Evolutionary conservation across 1,139 yeast species (phyloP).

Genomic region (Yamadazyma mexicana): DNA sequence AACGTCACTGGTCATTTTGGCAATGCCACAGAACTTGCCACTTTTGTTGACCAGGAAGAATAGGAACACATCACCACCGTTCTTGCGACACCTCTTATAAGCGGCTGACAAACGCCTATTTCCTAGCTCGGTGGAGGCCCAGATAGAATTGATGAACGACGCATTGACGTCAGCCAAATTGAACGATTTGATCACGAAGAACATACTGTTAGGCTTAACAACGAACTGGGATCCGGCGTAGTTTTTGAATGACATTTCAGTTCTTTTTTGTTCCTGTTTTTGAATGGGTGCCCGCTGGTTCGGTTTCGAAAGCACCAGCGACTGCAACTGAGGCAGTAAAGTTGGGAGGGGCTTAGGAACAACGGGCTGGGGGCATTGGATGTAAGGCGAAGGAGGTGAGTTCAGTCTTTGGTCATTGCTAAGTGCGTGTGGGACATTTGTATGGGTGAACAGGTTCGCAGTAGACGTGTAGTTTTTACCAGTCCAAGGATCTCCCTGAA

Average conservation of each 20-base stretch:
- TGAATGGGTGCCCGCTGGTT: no score
- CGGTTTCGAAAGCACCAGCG: no score
- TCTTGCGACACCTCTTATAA: conserved; percentile 8
- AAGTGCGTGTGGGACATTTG: no score
- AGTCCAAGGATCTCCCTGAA: no score
- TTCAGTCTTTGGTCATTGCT: no score
- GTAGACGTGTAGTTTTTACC: no score
- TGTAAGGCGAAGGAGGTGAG: no score
- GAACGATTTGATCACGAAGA: conserved; percentile 59
- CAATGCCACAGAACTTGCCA: conserved; percentile 64
- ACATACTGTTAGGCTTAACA: conserved; percentile 21
- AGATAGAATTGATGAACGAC: conserved; percentile 48
- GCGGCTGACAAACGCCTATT: conserved; percentile 48
- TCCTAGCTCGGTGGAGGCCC: conserved; percentile 63
- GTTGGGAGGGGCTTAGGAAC: not conserved
- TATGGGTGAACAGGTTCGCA: no score
- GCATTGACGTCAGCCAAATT: conserved; percentile 49
- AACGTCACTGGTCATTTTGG: conserved; percentile 49
- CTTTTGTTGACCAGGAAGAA: conserved; percentile 62
- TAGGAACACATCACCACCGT: conserved; percentile 33
- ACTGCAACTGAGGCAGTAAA: no score
- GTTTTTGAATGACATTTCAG: conserved; percentile 17
- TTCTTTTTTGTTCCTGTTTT: not conserved
- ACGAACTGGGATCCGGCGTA: conserved; percentile 22
- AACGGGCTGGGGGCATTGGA: no score